Evolutionary conservation across 2,329 filamentous ascomycete genomes (phyloP).

Genomic region (Claviceps sp.): DNA sequence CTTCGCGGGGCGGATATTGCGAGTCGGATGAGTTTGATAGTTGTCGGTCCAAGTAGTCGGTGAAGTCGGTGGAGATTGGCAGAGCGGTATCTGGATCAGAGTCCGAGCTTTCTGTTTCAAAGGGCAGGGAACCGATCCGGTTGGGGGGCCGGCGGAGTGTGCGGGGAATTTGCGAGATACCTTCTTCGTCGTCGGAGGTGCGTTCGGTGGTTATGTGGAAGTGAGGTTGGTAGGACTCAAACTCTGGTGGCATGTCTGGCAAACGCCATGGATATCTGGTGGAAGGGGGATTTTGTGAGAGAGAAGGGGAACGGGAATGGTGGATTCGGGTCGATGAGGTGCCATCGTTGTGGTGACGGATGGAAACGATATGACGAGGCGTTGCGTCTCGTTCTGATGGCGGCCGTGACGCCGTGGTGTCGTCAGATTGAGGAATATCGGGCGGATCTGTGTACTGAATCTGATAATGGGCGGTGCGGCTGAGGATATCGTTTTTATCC

Average conservation of each 20-base stretch:
- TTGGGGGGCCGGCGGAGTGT: slow-evolving; percentile 30
- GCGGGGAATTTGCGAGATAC: slow-evolving; percentile 15
- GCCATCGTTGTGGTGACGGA: slow-evolving; percentile 39
- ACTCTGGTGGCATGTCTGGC: slow-evolving; percentile 45
- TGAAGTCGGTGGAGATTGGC: slow-evolving; percentile 15
- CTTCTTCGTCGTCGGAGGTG: slow-evolving; percentile 46
- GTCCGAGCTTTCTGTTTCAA: slow-evolving; percentile 33
- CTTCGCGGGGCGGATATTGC: neutral
- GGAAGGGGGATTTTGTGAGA: slow-evolving; percentile 22
- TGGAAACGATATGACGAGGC: slow-evolving; percentile 30
- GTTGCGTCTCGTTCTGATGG: slow-evolving; percentile 10
- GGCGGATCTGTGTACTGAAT: slow-evolving; percentile 43
- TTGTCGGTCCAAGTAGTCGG: slow-evolving; percentile 13
- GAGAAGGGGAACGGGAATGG: slow-evolving; percentile 1
- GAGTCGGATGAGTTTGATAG: slow-evolving; percentile 12
- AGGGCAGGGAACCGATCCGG: slow-evolving; percentile 40
- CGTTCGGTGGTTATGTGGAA: slow-evolving; percentile 46
- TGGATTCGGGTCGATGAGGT: slow-evolving; percentile 17
- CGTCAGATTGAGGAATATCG: slow-evolving; percentile 2
- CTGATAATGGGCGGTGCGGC: slow-evolving; percentile 60
- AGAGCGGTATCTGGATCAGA: slow-evolving; percentile 16
- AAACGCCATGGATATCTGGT: slow-evolving; percentile 32
- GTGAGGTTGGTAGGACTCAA: slow-evolving; percentile 31
- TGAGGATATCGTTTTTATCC: slow-evolving; percentile 63
- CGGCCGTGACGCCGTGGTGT: slow-evolving; percentile 4